phyloP scores from a whole-genome alignment of 1,284 basidiomycete genomes.

The Cryptococcus jaspeensis region DNA sequence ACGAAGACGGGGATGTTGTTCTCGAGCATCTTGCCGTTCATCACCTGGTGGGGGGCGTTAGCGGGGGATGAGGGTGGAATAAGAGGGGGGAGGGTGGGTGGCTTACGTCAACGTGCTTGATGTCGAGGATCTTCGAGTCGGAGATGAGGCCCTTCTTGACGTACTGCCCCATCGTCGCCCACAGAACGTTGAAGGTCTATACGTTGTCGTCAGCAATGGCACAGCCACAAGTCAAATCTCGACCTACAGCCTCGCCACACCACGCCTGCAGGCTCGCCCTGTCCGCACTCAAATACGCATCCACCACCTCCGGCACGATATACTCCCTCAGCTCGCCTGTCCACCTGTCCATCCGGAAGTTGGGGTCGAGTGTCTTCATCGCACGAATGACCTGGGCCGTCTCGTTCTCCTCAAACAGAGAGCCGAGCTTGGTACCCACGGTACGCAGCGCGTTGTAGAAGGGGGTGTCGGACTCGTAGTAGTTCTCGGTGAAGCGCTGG shows the following conservation, averaged over 20 bases:
- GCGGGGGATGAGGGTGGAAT: neutral
- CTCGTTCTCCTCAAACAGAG: constrained; percentile 94
- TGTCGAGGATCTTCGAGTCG: constrained; percentile 89
- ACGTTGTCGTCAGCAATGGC: neutral
- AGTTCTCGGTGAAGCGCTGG: constrained; percentile 60
- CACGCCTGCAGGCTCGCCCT: constrained; percentile 80
- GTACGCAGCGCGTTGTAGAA: constrained; percentile 75
- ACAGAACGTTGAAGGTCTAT: constrained; percentile 92
- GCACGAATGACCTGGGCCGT: constrained; percentile 86
- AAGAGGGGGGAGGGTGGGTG: constrained; percentile 59
- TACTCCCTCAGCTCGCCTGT: constrained; percentile 92
- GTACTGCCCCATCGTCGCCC: constrained; percentile 96
- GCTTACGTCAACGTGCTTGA: constrained; percentile 84
- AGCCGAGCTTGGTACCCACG: constrained; percentile 81
- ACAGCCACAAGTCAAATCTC: neutral
- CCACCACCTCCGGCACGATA: constrained; percentile 95
- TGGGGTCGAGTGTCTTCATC: constrained; percentile 83
- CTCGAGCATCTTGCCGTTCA: constrained; percentile 76
- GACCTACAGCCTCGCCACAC: constrained; percentile 93
- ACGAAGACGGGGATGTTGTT: constrained; percentile 86
- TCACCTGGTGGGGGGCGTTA: constrained; percentile 10
- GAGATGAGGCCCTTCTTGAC: constrained; percentile 83
- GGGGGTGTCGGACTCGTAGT: constrained; percentile 92
- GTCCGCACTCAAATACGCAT: constrained; percentile 89
- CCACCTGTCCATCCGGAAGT: constrained; percentile 81